These are phyloP conservation scores for Penicillium arizonense DNA, from an alignment of 495 filamentous ascomycete species.

Conservation along the genomic window DNA sequence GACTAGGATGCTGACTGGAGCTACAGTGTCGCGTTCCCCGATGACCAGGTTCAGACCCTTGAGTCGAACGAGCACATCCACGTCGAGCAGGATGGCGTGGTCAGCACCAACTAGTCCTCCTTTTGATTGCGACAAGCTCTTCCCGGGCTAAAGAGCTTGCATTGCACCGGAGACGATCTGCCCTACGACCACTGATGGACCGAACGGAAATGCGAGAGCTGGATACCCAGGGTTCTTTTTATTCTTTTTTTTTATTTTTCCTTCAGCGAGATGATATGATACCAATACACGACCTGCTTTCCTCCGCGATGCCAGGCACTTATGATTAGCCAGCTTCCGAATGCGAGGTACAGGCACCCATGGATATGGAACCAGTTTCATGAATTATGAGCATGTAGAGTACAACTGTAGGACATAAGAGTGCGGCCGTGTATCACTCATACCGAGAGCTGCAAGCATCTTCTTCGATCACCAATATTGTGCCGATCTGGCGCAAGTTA, in stretches of 20 bases:
- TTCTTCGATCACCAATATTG: background rate
- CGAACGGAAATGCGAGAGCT: background rate
- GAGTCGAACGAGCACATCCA: constrained; percentile 66
- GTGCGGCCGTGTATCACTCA: too few relatives aligned
- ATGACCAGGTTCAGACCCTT: constrained; percentile 60
- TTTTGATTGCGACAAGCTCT: background rate
- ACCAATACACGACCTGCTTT: constrained; percentile 12
- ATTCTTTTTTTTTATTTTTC: constrained; percentile 9
- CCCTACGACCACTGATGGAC: background rate
- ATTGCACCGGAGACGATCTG: background rate
- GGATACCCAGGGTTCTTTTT: constrained; percentile 4
- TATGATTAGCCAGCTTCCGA: background rate
- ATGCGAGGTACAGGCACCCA: background rate
- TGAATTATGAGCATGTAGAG: background rate
- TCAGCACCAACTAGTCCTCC: constrained; percentile 62
- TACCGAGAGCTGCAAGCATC: too few relatives aligned
- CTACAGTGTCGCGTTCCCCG: constrained; percentile 70
- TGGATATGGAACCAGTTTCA: background rate
- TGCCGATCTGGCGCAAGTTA: background rate
- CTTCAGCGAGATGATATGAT: constrained; percentile 20
- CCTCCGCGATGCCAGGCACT: constrained; percentile 11
- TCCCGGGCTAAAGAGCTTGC: background rate
- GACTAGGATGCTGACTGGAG: constrained; percentile 11
- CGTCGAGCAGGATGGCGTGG: constrained; percentile 70
- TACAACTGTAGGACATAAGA: background rate